phyloP scores from a whole-genome alignment of 169 alveolate species.

The Eimeria maxima region DNA sequence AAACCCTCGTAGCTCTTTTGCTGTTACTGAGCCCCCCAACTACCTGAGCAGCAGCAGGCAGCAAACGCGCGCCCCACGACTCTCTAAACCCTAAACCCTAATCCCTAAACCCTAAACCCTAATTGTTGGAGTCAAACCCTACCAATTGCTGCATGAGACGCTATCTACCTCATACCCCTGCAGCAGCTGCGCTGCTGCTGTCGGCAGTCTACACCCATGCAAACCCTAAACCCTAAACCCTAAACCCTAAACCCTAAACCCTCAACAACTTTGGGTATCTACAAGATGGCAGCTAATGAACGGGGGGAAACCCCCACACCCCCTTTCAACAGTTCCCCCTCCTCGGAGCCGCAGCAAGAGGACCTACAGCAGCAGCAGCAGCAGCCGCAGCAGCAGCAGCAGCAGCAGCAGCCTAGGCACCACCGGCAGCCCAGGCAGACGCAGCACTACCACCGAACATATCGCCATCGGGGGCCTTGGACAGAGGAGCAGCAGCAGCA shows the following conservation, averaged over 20 bases:
- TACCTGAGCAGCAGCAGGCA: neutral
- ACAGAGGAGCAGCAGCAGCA: too few species aligned
- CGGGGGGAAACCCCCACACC: neutral
- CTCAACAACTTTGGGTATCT: neutral
- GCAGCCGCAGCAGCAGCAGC: neutral
- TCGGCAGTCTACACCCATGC: neutral
- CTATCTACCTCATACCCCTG: neutral
- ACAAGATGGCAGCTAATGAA: neutral
- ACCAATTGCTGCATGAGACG: neutral
- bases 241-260: slow-evolving; percentile 20
- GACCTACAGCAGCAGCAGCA: neutral
- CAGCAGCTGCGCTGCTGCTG: too few species aligned
- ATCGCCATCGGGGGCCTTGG: too few species aligned
- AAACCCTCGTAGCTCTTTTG: neutral
- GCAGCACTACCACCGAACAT: too few species aligned
- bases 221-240: neutral
- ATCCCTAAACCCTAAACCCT: slow-evolving; percentile 6
- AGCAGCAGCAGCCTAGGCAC: too few species aligned
- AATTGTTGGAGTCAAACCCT: neutral
- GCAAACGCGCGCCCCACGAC: neutral
- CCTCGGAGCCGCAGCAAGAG: neutral
- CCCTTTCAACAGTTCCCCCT: neutral
- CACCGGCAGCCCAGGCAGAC: too few species aligned
- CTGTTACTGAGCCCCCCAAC: neutral
- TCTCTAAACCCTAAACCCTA: slow-evolving; percentile 18